phyloP scores from a whole-genome alignment of 768 basidiomycete species.

The Saitozyma podzolica region DNA sequence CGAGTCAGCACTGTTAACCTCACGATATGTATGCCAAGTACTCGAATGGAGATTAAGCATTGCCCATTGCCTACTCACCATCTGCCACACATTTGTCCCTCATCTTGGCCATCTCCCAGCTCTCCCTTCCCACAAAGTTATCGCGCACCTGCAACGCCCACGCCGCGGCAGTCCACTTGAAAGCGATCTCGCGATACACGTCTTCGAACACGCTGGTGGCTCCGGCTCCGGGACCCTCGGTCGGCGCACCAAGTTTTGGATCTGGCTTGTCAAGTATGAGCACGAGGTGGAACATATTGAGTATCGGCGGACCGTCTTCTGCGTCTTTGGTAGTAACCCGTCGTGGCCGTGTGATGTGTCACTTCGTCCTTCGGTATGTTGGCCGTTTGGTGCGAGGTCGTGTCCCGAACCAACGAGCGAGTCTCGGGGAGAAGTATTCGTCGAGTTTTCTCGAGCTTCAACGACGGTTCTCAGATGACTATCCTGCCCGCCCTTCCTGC shows the following conservation, averaged over 20 bases:
- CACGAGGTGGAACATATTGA: conserved; percentile 70
- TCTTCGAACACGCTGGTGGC: conserved; percentile 58
- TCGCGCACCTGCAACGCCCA: conserved; percentile 85
- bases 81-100: conserved; percentile 66
- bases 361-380: neutral
- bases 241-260: conserved; percentile 54
- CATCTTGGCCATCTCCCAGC: conserved; percentile 67
- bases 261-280: conserved; percentile 86
- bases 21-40: neutral
- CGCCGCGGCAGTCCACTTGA: conserved; percentile 85
- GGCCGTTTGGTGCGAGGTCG: neutral
- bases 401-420: neutral
- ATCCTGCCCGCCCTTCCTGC: conserved; percentile 6
- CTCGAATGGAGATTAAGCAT: conserved; percentile 50
- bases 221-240: conserved; percentile 15
- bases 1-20: neutral
- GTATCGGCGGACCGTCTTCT: conserved; percentile 30
- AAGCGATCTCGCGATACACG: conserved; percentile 84
- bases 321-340: conserved; percentile 4
- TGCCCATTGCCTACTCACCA: conserved; percentile 27
- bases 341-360: conserved; percentile 7
- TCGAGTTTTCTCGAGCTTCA: conserved; percentile 17
- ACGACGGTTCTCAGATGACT: conserved; percentile 27
- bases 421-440: neutral
- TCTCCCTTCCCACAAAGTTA: conserved; percentile 81